A percentile compares a stretch with the other conserved stretches of the same genome.
Evolutionary conservation across 2,329 filamentous ascomycete genomes (phyloP).

Genomic region (Exophiala xenobiotica): DNA sequence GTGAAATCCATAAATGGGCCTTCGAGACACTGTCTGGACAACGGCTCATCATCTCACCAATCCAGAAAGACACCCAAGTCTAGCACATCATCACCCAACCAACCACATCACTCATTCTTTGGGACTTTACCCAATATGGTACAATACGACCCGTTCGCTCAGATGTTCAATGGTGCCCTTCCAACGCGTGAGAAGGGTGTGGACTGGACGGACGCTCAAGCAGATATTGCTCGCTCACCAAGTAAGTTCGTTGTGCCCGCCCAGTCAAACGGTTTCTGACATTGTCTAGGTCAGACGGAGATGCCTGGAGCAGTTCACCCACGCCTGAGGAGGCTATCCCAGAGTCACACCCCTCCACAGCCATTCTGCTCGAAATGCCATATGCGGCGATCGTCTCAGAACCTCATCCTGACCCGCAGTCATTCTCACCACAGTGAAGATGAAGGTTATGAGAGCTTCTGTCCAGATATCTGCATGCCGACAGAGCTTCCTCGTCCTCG

Average conservation of each 20-base stretch:
- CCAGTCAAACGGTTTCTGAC: neutral
- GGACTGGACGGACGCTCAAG: neutral
- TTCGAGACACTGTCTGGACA: neutral
- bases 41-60: conserved; percentile 9
- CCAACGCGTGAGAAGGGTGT: conserved; percentile 13
- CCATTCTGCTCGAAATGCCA: conserved; percentile 22
- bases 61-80: conserved; percentile 10
- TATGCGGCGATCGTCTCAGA: conserved; percentile 19
- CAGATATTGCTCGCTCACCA: conserved; percentile 3
- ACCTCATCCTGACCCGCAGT: neutral
- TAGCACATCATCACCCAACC: neutral
- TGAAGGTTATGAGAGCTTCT: conserved; percentile 22
- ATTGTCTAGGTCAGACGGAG: neutral
- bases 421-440: conserved; percentile 7
- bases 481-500: conserved; percentile 6
- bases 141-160: conserved; percentile 24
- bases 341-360: conserved; percentile 3
- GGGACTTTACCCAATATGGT: conserved; percentile 17
- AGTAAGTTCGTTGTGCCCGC: neutral
- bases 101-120: conserved; percentile 9
- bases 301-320: conserved; percentile 10
- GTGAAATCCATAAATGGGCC: conserved; percentile 13
- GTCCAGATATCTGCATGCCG: conserved; percentile 26
- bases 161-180: conserved; percentile 12
- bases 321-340: conserved; percentile 18